Evolutionary conservation across 176 grass and related monocot genomes (phyloP), one percentile per base, ranked within the genome.

Genomic region (Bothriochloa decipiens): DNA sequence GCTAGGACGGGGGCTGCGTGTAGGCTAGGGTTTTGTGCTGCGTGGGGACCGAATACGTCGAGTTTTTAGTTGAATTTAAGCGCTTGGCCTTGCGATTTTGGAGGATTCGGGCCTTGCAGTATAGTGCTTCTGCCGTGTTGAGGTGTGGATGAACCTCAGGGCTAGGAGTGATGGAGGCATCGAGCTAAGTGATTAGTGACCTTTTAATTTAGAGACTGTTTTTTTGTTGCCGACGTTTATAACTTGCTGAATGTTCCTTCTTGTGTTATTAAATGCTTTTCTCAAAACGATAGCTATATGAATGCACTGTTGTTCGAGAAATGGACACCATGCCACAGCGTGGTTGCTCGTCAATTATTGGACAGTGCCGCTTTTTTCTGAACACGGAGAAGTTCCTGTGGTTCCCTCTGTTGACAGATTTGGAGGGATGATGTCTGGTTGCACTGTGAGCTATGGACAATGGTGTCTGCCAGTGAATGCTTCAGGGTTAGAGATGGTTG

Each of bases 21-120:
- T 35, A 70, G 23, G 63, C 40, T 81, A 91, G 81, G 89, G 81
- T 87, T 91, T 91, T 87, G 50, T 62, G 83, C 70, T 57, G 37
- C 69, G 36, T 49, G 40, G 15, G 40, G 29, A 27, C 46, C 26
- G 47, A 66, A 79, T 73, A 8, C 39, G 74, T 32, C 7, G 7
- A 9, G 37, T 4, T 47, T 67, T 14, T 28, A 11, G 83, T 69
- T 55, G 5, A 11, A 28, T 29, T 62, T 66, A 8, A 13, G 16
- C 42, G 6, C 52, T 46, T 9, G 3, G 11, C 15, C 16, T 42
- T 18, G 74, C 37, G 69, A 68, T 83, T 80, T 61, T 29, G 47
- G 45, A 25, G 68, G 74, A 23, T 20, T 61, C 15, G 10, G 43
- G 57, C 20, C 20, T 70, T 77, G 7, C 4, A 46, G 33, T 37